These are phyloP conservation scores for Candolleomyces efflorescens DNA, from an alignment of 768 basidiomycete species.

Conservation along the genomic window DNA sequence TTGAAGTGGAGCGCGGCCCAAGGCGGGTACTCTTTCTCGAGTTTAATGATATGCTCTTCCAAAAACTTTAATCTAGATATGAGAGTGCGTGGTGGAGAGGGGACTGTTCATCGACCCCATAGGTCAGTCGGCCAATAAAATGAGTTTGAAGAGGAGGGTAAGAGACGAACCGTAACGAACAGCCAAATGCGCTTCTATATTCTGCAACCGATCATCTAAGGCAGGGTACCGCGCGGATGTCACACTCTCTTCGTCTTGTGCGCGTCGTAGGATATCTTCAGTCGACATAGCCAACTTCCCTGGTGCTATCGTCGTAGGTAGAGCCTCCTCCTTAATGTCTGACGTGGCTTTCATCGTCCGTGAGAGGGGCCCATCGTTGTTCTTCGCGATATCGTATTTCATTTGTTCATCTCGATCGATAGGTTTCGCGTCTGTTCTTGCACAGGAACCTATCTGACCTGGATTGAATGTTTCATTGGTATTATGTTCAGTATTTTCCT, in stretches of 20 bases:
- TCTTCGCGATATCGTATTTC: constrained; percentile 86
- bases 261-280: constrained; percentile 2
- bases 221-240: constrained; percentile 51
- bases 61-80: constrained; percentile 62
- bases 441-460: constrained; percentile 48
- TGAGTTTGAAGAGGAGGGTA: not conserved
- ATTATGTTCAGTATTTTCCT: constrained; percentile 16
- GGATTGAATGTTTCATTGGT: constrained; percentile 3
- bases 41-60: constrained; percentile 70
- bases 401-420: constrained; percentile 75
- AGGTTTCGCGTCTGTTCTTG: constrained; percentile 67
- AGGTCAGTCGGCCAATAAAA: not conserved
- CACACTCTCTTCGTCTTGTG: constrained; percentile 15
- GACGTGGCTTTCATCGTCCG: constrained; percentile 7
- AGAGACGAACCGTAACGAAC: constrained; percentile 61
- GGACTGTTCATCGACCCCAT: constrained; percentile 40
- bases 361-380: constrained; percentile 69
- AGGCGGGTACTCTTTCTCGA: constrained; percentile 82
- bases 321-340: constrained; percentile 21
- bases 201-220: constrained; percentile 57
- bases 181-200: constrained; percentile 69
- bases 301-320: constrained; percentile 1
- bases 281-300: not conserved
- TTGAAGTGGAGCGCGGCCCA: constrained; percentile 90
- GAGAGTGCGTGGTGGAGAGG: constrained; percentile 62